Evolutionary conservation across 2,329 filamentous ascomycete genomes (phyloP), one percentile per base, ranked within the genome.

Genomic region (Xylariomycetidae sp.): DNA sequence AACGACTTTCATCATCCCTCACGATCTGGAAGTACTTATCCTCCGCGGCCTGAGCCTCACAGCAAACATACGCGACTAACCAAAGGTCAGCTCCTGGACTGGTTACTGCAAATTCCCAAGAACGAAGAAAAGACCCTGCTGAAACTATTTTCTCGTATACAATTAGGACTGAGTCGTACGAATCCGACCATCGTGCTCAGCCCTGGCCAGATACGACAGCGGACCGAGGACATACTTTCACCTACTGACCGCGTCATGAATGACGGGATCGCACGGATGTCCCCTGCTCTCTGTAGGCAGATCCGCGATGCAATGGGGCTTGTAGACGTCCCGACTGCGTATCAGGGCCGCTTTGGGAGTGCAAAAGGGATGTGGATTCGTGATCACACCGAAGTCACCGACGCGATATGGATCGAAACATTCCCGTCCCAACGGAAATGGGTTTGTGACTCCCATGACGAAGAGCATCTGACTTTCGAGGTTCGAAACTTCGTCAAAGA

Each of bases 351-450:
- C 1, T 72, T 89, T 22, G 82, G 77, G 8, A 76, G 81, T 13
- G 82, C 82, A 1, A 90, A 90, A 54, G 86, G 85, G 0, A 66
- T 89, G 44, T 89, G 84, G 85, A 69, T 82, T 29, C 57, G 82
- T 5, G 78, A 82, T 43, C 62, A 66, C 0, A 49, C 62, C 1
- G 67, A 73, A 16, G 56, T 56, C 0, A 59, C 59, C 1, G 59
- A 69, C 2, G 51, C 63, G 0, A 58, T 77, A 12, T 85, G 80
- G 82, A 84, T 88, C 26, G 69, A 80, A 35, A 75, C 82, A 0
- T 77, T 68, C 35, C 67, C 64, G 0, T 87, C 81, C 1, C 86
- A 90, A 39, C 58, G 69, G 1, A 90, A 90, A 47, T 88, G 85
- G 67, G 38, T 66, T 0, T 71, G 68, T 16, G 64, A 73, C 20